Base-by-base conservation (phyloP, 768 basidiomycete genomes). In the Pulveroboletus sp. region DNA sequence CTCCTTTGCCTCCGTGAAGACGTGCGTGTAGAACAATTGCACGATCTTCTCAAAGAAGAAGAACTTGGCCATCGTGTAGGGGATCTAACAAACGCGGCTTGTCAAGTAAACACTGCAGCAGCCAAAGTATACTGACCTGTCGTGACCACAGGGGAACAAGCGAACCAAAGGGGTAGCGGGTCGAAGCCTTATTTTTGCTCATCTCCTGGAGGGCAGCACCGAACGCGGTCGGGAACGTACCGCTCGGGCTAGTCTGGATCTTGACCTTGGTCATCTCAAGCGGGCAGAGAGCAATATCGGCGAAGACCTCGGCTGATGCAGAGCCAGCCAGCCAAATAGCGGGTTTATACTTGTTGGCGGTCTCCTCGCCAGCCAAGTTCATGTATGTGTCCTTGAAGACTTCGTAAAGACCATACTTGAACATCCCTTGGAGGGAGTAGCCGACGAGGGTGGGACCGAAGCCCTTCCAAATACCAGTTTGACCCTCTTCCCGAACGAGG, bases 1-100 rank as follows among this genome's bases (percentile, higher is more conserved):
- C 8, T 85, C 80, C 71, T 90, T 91, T 61, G 87, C 84, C 51
- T 78, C 72, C 45, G 84, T 77, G 76, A 93, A 87, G 69, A 93
- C 88, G 65, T 88, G 82, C 58, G 86, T 90, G 72, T 90, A 90
- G 77, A 93, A 93, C 60, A 87, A 69, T 65, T 83, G 77, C 67
- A 89, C 89, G 57, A 88, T 87, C 77, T 86, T 85, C 72, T 93
- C 90, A 69, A 85, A 94, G 81, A 90, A 93, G 82, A 82, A 91
- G 83, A 95, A 95, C 74, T 95, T 95, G 76, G 93, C 93, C 93
- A 95, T 93, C 63, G 93, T 95, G 80, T 94, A 95, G 50, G 93
- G 93, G 66, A 94, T 92, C 87, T 95, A 55, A 24, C 33, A 18
- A 7, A 40, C 17, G 40, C 39, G 9, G 28, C 47, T 4, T 43